Evolutionary conservation across 495 filamentous ascomycete species (phyloP), one percentile per base, ranked within the genome.

Genomic region (Neurospora hispaniola): DNA sequence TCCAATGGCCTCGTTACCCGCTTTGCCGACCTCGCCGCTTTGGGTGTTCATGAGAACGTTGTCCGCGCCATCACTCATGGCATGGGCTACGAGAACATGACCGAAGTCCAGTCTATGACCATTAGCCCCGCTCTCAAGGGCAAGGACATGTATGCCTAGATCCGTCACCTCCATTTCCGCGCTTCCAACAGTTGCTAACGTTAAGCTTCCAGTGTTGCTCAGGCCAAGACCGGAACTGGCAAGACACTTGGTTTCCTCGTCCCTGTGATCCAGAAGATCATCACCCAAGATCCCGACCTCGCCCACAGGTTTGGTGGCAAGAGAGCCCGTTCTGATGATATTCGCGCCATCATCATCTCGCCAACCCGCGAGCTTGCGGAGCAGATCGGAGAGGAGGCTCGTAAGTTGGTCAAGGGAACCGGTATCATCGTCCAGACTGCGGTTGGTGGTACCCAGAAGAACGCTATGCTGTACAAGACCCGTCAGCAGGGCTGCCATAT

Each of bases 301-400:
- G 84, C 83, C 54, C 12, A 66, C 54, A 66, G 54, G 54, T 66
- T 66, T 38, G n/a, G 74, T 12, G 75, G 79, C 40, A 66, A 18
- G 8, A 71, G 73, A 5, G 80, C 87, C 11, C 78, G 80, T 5
- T 79, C 89, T 2, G 79, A 86, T 42, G 93, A 98, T 79, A 94
- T 98, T 74, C 90, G 94, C 71, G 91, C 93, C 38, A 89, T 99
- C 59, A 90, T 99, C 78, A 89, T 99, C 73, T 98, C 96, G 0
- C 96, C 96, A 10, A 99, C 96, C 23, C 89, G 96, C 73, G 96
- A 99, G 82, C 86, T 99, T 74, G 96, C 96, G 5, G 93, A 97
- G 80, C 96, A 99, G 83, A 98, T 99, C 75, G 92, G 91, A 12
- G 88, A 82, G 0, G 96, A 99, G 79, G 94, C 96, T 3, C 82